Evolutionary conservation across 208 protist genomes (phyloP).

Genomic region (Crithidia sp.): DNA sequence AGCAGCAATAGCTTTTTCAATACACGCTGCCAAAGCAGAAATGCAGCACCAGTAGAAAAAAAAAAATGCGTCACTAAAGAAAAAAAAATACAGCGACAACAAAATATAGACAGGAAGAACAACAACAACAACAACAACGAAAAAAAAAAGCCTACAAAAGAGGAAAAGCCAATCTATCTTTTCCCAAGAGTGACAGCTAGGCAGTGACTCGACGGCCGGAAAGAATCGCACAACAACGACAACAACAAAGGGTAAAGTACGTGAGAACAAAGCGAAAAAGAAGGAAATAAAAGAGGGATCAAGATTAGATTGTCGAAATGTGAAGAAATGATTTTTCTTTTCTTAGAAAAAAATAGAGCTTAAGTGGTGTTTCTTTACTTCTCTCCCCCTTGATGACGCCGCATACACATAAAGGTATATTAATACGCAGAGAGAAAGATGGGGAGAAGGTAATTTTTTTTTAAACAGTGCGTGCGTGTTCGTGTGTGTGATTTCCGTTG

Average conservation of each 20-base stretch:
- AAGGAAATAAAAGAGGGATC: neutral
- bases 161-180: neutral
- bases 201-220: neutral
- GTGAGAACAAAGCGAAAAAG: conserved; percentile 4
- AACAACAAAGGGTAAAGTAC: neutral
- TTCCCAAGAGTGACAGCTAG: neutral
- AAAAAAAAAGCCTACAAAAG: neutral
- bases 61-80: neutral
- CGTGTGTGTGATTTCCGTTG: no score
- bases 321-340: no score
- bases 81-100: neutral
- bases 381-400: no score
- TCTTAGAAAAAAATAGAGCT: no score
- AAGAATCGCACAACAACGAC: no score
- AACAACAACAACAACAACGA: neutral
- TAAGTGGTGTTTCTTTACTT: no score
- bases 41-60: neutral
- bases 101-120: neutral
- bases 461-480: no score
- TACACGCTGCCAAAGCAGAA: neutral
- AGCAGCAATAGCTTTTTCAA: neutral
- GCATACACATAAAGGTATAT: no score
- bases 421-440: no score
- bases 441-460: no score
- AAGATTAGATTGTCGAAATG: neutral